Evolutionary conservation across 495 filamentous ascomycete species (phyloP), one percentile per base, ranked within the genome.

Genomic region (Chlorociboria aeruginascens): DNA sequence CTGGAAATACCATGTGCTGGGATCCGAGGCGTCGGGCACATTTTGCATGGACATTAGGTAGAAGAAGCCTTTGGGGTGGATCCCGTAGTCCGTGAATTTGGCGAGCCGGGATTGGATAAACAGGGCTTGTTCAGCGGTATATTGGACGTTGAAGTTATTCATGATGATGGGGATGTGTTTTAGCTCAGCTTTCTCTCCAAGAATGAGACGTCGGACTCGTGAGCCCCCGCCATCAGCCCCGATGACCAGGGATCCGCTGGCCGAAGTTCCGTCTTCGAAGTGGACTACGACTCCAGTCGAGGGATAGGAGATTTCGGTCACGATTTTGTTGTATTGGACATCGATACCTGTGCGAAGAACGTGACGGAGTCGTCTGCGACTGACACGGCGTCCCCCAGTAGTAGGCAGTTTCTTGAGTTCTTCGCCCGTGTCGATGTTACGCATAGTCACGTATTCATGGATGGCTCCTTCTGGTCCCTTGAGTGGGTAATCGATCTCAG

Each of bases 1-100:
- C 11, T 49, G 43, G 16, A 68, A 74, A 7, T 49, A 51, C 71
- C 71, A 75, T 6, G 56, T 67, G 39, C 67, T 66, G 7, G 73
- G 70, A 7, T 61, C 51, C 17, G 62, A 59, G 9, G 57, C 51
- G 31, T 72, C 65, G 6, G 52, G 48, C 0, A 61, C 63, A 31
- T 51, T 48, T 42, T 51, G 53, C 35, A 53, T n/a, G 12, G 47
- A 13, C 14, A 38, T 29, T 36, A 36, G 33, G 13, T 36, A 36
- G 13, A 36, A 11, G 33, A 11, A 14, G 2, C 11, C 33, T 35
- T 35, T 35, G 10, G 30, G 17, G 40, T 30, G 20, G 4, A 25
- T 25, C 1, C 20, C 20, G 20, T 20, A 9, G 16, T 44, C 29
- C 32, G 20, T 48, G n/a, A 48, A 40, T 20, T 31, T 39, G n/a